Percentiles rank a stretch among this genome's conserved stretches.
Conservation (phyloP, 345 rosid species). For the Gossypium stocksii region DNA sequence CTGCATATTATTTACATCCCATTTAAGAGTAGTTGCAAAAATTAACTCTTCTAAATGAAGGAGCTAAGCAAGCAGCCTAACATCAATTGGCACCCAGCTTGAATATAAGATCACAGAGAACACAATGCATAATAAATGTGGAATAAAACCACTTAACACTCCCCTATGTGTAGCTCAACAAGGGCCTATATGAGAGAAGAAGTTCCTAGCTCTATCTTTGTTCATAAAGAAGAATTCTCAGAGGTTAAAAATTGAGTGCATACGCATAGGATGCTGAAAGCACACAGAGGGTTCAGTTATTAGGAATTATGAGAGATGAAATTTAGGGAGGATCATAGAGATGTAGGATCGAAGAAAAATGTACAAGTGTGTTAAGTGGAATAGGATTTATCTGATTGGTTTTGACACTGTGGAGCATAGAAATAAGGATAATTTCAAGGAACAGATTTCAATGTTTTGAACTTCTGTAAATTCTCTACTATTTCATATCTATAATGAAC, state of each 20-base stretch:
- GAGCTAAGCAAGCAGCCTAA: not conserved
- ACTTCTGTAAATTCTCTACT: not conserved
- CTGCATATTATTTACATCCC: slow-evolving; percentile 33
- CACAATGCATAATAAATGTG: not conserved
- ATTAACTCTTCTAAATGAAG: not conserved
- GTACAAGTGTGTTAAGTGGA: not conserved
- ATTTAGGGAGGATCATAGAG: not conserved
- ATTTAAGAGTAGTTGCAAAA: slow-evolving; percentile 9
- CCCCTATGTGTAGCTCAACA: not conserved
- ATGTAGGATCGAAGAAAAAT: not conserved
- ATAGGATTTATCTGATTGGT: not conserved
- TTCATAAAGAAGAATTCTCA: not conserved
- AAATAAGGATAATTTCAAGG: not conserved
- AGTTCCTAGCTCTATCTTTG: not conserved
- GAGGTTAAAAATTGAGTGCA: not conserved
- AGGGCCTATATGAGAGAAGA: not conserved
- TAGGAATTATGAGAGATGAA: no score
- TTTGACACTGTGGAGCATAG: not conserved
- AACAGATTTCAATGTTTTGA: not conserved
- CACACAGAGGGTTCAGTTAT: no score
- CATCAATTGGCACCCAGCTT: not conserved
- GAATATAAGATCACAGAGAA: not conserved
- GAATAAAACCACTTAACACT: not conserved
- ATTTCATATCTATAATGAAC: not conserved
- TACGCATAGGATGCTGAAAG: not conserved